Evolutionary conservation across 192 early-diverging fungal genomes (phyloP).

Genomic region (Rhizophagus sp.): DNA sequence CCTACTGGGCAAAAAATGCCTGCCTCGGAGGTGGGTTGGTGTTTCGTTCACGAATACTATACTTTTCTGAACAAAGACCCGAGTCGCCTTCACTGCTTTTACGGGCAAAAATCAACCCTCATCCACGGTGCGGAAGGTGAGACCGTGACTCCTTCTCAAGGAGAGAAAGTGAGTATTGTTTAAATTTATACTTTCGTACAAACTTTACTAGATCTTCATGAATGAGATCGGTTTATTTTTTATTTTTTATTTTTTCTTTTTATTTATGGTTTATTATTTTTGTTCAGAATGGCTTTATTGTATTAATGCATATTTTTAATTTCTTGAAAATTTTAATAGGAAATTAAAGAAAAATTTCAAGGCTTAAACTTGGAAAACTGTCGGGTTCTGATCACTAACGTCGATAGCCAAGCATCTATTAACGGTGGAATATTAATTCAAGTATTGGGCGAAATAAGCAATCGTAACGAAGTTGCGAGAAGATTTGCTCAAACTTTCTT

Average conservation of each 20-base stretch:
- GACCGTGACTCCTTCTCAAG: slow-evolving; percentile 59
- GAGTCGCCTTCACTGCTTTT: slow-evolving; percentile 79
- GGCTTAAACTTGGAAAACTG: slow-evolving; percentile 81
- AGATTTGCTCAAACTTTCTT: slow-evolving; percentile 94
- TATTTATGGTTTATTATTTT: too few relatives aligned
- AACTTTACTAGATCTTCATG: neutral
- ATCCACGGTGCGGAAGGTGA: slow-evolving; percentile 86
- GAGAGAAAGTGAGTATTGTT: slow-evolving; percentile 63
- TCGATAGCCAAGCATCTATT: slow-evolving; percentile 77
- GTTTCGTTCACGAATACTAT: slow-evolving; percentile 96
- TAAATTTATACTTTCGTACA: neutral
- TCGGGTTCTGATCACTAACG: slow-evolving; percentile 85
- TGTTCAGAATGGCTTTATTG: neutral
- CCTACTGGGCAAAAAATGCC: slow-evolving; percentile 34
- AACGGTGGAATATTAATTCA: slow-evolving; percentile 84
- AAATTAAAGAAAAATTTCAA: slow-evolving; percentile 73
- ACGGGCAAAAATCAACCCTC: slow-evolving; percentile 81
- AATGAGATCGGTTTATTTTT: neutral
- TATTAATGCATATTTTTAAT: neutral
- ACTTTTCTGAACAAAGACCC: slow-evolving; percentile 88
- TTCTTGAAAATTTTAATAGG: slow-evolving; percentile 48
- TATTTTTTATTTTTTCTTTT: too few relatives aligned
- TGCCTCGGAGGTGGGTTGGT: slow-evolving; percentile 81
- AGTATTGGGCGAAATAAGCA: slow-evolving; percentile 91
- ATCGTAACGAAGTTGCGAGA: slow-evolving; percentile 71